Base-by-base conservation (phyloP, 2,329 filamentous ascomycete species). In the Thermothelomyces thermophilus region DNA sequence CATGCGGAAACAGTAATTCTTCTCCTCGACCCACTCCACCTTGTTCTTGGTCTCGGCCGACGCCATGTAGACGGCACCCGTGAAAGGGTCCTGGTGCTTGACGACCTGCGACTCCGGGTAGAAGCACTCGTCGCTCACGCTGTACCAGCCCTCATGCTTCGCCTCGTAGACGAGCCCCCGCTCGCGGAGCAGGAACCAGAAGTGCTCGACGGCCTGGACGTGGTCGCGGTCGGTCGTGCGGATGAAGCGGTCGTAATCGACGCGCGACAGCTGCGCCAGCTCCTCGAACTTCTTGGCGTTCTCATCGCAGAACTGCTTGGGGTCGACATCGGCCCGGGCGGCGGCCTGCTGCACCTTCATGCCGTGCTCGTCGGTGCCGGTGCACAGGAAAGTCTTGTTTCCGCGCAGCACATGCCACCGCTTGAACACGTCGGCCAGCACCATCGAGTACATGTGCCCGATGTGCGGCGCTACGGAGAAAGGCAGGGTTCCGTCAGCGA, bases 331-430 rank as follows among this genome's bases (percentile, higher is more conserved):
- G 13, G 86, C 82, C 58, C 82, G 79, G 6, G 76, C 73, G 1
- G 93, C 88, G 0, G 91, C 91, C 66, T 84, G 85, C 66, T 98
- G 93, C 19, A 97, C 86, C 76, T 98, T 98, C 80, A 96, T 86
- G 37, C 93, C 93, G 72, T 98, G 91, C 68, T 98, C 93, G 66
- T 98, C 93, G 31, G 90, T 97, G 51, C 93, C 93, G 1, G 93
- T 98, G 60, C 86, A 84, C 13, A 98, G 73, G 56, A 88, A 75
- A 3, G 90, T 85, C 41, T 76, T 70, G 26, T 80, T 67, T 33
- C 87, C 87, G 53, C 84, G 80, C 45, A 98, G 75, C 28, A 80
- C 72, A 64, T 94, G 82, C 89, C 90, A 98, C 70, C 93, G 79
- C 69, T 97, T 98, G 59, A 95, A 72, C 46, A 95, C 84, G 68